Percentiles rank a stretch among this genome's conserved stretches.
Conservation (phyloP, 2,329 filamentous ascomycete species). For the Cryphonectria carpinicola region DNA sequence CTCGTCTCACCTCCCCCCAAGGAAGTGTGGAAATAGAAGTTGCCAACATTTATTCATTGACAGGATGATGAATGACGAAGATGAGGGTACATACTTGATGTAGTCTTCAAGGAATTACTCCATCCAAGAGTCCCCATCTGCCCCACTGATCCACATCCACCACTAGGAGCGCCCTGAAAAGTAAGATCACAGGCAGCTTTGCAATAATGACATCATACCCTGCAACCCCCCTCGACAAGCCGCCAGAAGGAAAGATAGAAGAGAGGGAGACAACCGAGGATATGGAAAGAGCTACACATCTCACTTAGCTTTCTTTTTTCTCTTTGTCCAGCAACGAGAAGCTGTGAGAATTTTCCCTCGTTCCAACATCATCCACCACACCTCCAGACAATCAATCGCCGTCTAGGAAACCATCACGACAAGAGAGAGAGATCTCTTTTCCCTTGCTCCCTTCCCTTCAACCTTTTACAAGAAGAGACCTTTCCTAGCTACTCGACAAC, state of each 20-base stretch:
- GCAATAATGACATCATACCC: slow-evolving; percentile 28
- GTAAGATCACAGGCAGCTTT: slow-evolving; percentile 18
- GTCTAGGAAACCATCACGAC: neutral
- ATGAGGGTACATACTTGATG: no score
- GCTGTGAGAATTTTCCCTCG: neutral
- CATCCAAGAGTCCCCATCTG: neutral
- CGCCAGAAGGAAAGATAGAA: no score
- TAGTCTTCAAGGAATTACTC: neutral
- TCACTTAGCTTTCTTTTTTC: slow-evolving; percentile 3
- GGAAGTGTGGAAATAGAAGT: no score
- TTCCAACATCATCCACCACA: neutral
- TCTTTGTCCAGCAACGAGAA: neutral
- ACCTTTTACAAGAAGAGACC: neutral
- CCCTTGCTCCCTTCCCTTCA: neutral
- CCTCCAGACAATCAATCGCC: neutral
- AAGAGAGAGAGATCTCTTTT: neutral
- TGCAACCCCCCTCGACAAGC: neutral
- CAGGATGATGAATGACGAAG: no score
- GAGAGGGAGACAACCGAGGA: neutral
- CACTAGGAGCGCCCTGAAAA: slow-evolving; percentile 22
- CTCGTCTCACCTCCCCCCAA: no score
- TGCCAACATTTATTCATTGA: no score
- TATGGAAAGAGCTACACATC: neutral
- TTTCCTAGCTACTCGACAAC: neutral
- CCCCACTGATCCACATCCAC: slow-evolving; percentile 3